Evolutionary conservation across 164 flowering plant species (phyloP).

Genomic region (Chloranthus sessilifolius): DNA sequence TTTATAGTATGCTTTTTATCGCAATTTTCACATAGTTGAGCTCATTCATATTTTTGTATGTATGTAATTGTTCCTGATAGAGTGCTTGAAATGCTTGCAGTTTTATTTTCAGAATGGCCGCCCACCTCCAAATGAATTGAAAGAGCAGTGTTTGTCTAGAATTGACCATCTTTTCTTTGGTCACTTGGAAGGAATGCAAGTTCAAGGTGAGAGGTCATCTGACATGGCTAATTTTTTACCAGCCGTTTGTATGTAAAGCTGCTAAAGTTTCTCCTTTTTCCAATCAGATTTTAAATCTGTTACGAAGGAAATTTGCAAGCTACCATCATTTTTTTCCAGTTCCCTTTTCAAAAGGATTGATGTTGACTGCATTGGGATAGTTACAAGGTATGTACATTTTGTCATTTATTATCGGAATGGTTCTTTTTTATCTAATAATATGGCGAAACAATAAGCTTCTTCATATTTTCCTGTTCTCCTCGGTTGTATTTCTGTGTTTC

Average conservation of each 20-base stretch:
- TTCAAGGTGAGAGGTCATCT: conserved; percentile 41
- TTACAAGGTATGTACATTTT: conserved; percentile 45
- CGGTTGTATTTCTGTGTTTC: too few relatives aligned
- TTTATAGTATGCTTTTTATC: neutral
- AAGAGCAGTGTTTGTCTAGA: conserved; percentile 50
- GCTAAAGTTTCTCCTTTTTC: neutral
- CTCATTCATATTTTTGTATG: neutral
- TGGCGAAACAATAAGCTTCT: too few relatives aligned
- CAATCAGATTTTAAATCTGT: conserved; percentile 58
- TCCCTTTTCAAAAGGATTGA: conserved; percentile 69
- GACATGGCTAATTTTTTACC: neutral
- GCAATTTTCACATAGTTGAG: too few relatives aligned
- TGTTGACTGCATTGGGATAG: conserved; percentile 42
- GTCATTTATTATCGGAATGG: too few relatives aligned
- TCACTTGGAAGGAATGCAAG: conserved; percentile 56
- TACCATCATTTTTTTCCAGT: conserved; percentile 76
- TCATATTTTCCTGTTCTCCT: too few relatives aligned
- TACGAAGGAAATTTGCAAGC: conserved; percentile 76
- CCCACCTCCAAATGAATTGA: conserved; percentile 68
- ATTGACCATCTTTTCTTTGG: conserved; percentile 59
- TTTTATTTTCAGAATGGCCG: conserved; percentile 85
- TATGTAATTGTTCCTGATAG: neutral
- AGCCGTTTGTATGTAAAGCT: neutral
- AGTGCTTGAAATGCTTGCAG: conserved; percentile 34
- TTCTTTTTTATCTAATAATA: too few relatives aligned